Evolutionary conservation across 2,329 filamentous ascomycete genomes (phyloP), one percentile per base, ranked within the genome.

Genomic region (Orbilia ellipsospora): DNA sequence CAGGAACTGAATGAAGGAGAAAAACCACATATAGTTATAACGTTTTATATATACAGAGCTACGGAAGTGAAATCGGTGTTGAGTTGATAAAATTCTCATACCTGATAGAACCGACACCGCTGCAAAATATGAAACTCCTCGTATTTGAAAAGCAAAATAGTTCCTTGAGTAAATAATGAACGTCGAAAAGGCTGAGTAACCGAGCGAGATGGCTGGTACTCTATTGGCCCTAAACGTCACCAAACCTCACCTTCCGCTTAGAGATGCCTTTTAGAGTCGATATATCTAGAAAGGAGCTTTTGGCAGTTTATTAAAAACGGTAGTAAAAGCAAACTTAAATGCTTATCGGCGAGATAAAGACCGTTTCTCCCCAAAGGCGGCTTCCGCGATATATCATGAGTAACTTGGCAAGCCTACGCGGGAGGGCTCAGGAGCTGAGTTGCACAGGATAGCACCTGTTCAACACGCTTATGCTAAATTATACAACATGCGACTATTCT

Each of bases 401-500:
- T 59, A 55, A 36, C 31, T 36, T 36, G 31, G 31, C 31, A 7
- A 36, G 31, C 31, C 10, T 36, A 6, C 31, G 31, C 31, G 31
- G 31, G 31, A 36, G 31, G 31, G 31, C 57, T 20, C 36, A 51
- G 31, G 13, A 55, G 61, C 44, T 59, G 31, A 61, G 13, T 59
- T 72, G 56, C 23, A 69, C 62, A 50, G 59, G 62, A 70, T 44
- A 66, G 64, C 75, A 70, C 73, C 73, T 62, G 36, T 60, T 73
- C 63, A 70, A 73, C 57, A 61, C 72, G 64, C 60, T 45, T 50
- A 48, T 45, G 31, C 56, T 57, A 67, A 70, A 77, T 74, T 76
- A 77, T 67, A 69, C 60, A 77, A 78, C 73, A 74, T 76, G 67
- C 67, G 73, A 66, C 67, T 63, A 45, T 52, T 61, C 44, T 48